phyloP scores from a whole-genome alignment of 768 basidiomycete species.

The Cantharellus anzutake region DNA sequence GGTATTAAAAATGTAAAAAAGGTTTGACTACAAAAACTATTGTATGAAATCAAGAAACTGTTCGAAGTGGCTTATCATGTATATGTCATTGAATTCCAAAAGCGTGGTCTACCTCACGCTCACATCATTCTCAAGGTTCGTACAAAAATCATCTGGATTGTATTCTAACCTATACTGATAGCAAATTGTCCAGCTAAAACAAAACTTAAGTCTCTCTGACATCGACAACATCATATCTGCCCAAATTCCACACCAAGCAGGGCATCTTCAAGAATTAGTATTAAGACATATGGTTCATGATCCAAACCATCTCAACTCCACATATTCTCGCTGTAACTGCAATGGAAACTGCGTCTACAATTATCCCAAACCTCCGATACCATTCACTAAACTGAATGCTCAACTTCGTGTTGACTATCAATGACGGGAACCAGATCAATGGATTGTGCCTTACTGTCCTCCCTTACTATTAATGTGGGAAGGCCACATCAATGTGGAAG shows the following conservation, averaged over 20 bases:
- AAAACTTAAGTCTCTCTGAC: constrained; percentile 8
- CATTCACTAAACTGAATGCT: constrained; percentile 14
- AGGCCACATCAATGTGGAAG: constrained; percentile 8
- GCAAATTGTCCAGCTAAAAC: constrained; percentile 13
- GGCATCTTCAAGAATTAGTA: not conserved
- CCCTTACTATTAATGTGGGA: constrained; percentile 6
- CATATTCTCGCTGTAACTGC: not conserved
- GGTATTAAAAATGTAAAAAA: too few species aligned
- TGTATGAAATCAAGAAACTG: not conserved
- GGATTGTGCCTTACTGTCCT: constrained; percentile 1
- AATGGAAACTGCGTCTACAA: not conserved
- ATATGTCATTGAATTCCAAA: constrained; percentile 24
- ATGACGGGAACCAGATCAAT: not conserved
- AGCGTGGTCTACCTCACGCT: constrained; percentile 23
- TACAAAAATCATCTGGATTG: not conserved
- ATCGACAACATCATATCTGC: constrained; percentile 21
- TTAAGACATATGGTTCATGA: not conserved
- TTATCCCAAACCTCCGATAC: constrained; percentile 11
- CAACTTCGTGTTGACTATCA: constrained; percentile 12
- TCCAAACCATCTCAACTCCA: not conserved
- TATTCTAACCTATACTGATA: constrained; percentile 7
- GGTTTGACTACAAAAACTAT: not conserved
- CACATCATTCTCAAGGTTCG: constrained; percentile 18
- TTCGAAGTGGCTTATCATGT: constrained; percentile 15
- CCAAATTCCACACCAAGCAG: constrained; percentile 16